Evolutionary conservation across 164 flowering plant species (phyloP).

Genomic region (Malania oleifera): DNA sequence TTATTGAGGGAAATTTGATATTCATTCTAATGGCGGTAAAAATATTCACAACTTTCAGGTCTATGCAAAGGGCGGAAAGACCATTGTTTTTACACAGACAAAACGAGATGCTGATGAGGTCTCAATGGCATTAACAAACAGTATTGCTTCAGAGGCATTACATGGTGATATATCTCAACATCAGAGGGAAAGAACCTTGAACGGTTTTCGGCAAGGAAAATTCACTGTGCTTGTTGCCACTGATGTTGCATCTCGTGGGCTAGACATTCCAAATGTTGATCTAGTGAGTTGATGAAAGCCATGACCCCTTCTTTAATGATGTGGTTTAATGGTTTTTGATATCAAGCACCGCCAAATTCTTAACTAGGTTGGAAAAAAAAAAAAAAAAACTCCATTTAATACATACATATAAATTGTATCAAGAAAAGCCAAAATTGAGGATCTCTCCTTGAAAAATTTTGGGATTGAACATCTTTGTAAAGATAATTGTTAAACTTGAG

Average conservation of each 20-base stretch:
- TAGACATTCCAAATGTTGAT: constrained; percentile 97
- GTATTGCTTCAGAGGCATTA: constrained; percentile 86
- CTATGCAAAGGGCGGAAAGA: constrained; percentile 97
- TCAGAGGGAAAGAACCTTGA: constrained; percentile 93
- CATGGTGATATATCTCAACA: constrained; percentile 99
- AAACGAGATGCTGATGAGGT: constrained; percentile 98
- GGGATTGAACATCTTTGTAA: too few species aligned
- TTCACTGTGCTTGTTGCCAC: constrained; percentile 99
- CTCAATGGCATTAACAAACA: constrained; percentile 70
- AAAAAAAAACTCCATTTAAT: too few species aligned
- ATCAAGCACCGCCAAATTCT: too few species aligned
- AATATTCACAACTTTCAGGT: constrained; percentile 44
- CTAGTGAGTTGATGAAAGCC: constrained; percentile 44
- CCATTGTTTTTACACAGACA: constrained; percentile 95
- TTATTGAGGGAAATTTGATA: not conserved
- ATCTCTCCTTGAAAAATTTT: too few species aligned
- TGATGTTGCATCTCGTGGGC: constrained; percentile 98
- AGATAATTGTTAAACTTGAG: too few species aligned
- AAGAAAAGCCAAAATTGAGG: too few species aligned
- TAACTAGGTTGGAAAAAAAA: too few species aligned
- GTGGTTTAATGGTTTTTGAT: too few species aligned
- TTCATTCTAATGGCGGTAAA: too few species aligned
- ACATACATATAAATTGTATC: too few species aligned
- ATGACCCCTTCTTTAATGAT: not conserved
- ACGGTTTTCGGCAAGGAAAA: constrained; percentile 88